Evolutionary conservation across 805 yeast species (phyloP).

Genomic region (Teunomyces lycoperdinae): DNA sequence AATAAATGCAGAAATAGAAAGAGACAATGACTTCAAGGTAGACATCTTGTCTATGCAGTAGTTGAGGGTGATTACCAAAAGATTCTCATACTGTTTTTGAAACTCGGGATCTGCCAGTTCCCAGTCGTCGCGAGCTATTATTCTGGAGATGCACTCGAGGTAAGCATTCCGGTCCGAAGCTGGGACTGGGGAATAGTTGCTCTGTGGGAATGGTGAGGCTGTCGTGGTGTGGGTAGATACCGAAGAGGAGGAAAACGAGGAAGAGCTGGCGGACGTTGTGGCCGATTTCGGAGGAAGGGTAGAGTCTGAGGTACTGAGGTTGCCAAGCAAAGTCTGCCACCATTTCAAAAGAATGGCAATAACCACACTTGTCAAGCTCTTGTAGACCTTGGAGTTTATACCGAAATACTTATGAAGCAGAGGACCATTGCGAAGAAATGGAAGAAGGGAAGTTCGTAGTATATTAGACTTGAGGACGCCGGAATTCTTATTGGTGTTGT

Average conservation of each 20-base stretch:
- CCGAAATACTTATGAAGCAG: conserved; percentile 20
- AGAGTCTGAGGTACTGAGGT: conserved; percentile 5
- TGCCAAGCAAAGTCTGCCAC: conserved; percentile 51
- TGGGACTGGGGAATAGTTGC: conserved; percentile 26
- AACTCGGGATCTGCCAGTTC: conserved; percentile 21
- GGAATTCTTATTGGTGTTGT: conserved; percentile 15
- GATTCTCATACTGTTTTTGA: conserved; percentile 22
- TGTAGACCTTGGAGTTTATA: conserved; percentile 22
- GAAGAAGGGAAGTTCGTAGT: conserved; percentile 45
- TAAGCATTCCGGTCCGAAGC: conserved; percentile 50
- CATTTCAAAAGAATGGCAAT: conserved; percentile 41
- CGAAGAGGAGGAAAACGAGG: not conserved
- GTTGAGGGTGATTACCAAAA: conserved; percentile 52
- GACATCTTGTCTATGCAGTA: conserved; percentile 47
- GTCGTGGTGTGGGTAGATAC: conserved; percentile 10
- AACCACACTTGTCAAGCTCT: conserved; percentile 31
- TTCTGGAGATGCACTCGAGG: conserved; percentile 52
- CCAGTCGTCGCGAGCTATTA: conserved; percentile 51
- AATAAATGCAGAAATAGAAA: conserved; percentile 60
- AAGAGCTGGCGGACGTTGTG: not conserved
- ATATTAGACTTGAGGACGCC: conserved; percentile 44
- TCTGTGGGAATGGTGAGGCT: conserved; percentile 41
- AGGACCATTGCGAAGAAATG: conserved; percentile 36
- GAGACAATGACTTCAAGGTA: conserved; percentile 47
- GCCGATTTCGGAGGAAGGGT: not conserved